These are phyloP conservation scores for Phytophthora meadii DNA, from an alignment of 352 stramenopile species.

Conservation along the genomic window DNA sequence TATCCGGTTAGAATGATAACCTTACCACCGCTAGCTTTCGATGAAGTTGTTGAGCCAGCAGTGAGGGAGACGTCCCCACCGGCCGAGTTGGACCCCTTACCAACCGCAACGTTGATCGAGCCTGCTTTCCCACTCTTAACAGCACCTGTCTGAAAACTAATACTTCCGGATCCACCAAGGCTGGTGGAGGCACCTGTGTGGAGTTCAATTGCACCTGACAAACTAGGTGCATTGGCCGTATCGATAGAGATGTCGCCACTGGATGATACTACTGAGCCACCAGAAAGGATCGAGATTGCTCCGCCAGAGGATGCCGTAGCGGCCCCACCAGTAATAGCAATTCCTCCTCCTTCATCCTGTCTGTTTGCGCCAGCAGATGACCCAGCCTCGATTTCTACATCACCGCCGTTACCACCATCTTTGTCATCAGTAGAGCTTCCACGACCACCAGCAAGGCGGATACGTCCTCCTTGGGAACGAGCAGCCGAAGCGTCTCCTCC, in stretches of 20 bases:
- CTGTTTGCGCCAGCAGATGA: constrained; percentile 48
- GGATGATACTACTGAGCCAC: constrained; percentile 39
- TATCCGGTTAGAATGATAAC: constrained; percentile 52
- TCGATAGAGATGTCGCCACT: constrained; percentile 54
- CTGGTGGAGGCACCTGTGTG: constrained; percentile 43
- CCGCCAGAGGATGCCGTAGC: constrained; percentile 51
- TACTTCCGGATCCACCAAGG: constrained; percentile 48
- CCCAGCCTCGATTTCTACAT: constrained; percentile 58
- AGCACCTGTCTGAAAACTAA: constrained; percentile 54
- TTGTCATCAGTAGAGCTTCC: constrained; percentile 57
- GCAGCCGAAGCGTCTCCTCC: constrained; percentile 53
- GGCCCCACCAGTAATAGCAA: constrained; percentile 51
- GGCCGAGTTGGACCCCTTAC: constrained; percentile 33
- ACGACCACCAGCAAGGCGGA: constrained; percentile 56
- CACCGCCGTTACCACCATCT: constrained; percentile 63
- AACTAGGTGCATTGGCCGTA: constrained; percentile 38
- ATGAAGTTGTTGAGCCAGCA: constrained; percentile 45
- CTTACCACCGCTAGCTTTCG: constrained; percentile 44
- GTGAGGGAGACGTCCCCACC: constrained; percentile 56
- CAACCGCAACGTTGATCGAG: constrained; percentile 54
- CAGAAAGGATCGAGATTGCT: constrained; percentile 50
- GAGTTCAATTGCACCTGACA: constrained; percentile 45
- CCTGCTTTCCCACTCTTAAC: constrained; percentile 45
- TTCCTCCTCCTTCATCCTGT: constrained; percentile 45
- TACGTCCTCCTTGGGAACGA: constrained; percentile 46